These are phyloP conservation scores for Cladorrhinum sp. DNA, from an alignment of 2,329 filamentous ascomycete species.

Conservation along the genomic window DNA sequence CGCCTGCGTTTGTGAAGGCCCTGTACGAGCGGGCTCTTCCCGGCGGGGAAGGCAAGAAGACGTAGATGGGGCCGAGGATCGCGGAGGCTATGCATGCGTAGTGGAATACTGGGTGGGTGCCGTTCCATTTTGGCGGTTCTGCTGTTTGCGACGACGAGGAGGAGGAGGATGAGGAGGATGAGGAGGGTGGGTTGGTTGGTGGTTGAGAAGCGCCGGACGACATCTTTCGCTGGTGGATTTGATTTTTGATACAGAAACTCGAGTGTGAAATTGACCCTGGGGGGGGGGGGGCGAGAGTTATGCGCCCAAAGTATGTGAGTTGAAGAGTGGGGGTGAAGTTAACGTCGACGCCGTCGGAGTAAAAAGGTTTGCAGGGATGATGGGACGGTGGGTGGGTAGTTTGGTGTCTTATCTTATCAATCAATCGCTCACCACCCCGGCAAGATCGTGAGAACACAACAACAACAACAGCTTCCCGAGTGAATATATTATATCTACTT, in stretches of 20 bases:
- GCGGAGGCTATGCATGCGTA: conserved; percentile 48
- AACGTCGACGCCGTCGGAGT: not conserved
- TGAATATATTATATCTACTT: too few species aligned
- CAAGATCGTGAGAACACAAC: not conserved
- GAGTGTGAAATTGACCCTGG: too few species aligned
- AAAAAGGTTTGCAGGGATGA: not conserved
- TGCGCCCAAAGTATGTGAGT: too few species aligned
- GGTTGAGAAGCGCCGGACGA: too few species aligned
- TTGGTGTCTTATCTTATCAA: not conserved
- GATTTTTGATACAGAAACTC: too few species aligned
- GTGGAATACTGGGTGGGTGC: conserved; percentile 38
- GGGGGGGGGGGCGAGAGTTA: too few species aligned
- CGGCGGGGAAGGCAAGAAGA: conserved; percentile 20
- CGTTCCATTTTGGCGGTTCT: not conserved
- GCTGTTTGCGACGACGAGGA: not conserved
- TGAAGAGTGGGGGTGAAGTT: not conserved
- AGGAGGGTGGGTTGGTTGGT: not conserved
- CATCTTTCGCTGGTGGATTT: too few species aligned
- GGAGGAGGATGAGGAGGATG: not conserved
- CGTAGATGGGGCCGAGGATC: conserved; percentile 45
- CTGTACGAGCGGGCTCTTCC: conserved; percentile 10
- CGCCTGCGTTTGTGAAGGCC: conserved; percentile 45
- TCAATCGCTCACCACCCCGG: not conserved
- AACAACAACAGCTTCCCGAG: not conserved
- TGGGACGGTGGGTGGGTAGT: not conserved